phyloP scores from a whole-genome alignment of 2,329 filamentous ascomycete genomes.

The Ascochyta fabae region DNA sequence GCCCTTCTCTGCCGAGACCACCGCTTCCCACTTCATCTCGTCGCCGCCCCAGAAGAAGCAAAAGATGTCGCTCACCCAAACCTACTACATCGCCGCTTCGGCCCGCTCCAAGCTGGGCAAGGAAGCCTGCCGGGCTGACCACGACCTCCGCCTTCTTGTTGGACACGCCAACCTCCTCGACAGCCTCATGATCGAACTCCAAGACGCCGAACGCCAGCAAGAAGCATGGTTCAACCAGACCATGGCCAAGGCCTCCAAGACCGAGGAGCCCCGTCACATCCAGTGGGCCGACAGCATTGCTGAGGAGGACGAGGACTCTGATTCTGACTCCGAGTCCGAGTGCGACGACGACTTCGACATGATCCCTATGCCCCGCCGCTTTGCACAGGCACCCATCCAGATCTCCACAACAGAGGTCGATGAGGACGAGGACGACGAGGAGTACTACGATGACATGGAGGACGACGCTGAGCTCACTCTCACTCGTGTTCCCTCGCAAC shows the following conservation, averaged over 20 bases:
- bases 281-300: constrained; percentile 85
- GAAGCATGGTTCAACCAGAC: constrained; percentile 98
- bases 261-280: constrained; percentile 72
- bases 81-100: constrained; percentile 97
- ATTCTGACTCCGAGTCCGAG: constrained; percentile 60
- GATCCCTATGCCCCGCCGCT: constrained; percentile 50
- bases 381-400: constrained; percentile 51
- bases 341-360: constrained; percentile 59
- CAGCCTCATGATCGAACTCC: constrained; percentile 87
- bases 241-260: constrained; percentile 73
- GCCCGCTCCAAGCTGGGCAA: constrained; percentile 93
- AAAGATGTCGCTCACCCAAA: constrained; percentile 97
- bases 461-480: constrained; percentile 56
- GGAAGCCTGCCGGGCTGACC: constrained; percentile 88
- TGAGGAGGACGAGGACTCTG: constrained; percentile 71
- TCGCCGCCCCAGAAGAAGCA: constrained; percentile 64
- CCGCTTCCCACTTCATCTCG: constrained; percentile 51
- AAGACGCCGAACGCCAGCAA: constrained; percentile 93
- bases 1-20: constrained; percentile 53
- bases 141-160: constrained; percentile 93
- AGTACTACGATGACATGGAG: constrained; percentile 56
- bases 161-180: constrained; percentile 99
- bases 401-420: constrained; percentile 54
- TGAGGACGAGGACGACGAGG: constrained; percentile 50
- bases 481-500: constrained; percentile 52